Percentiles rank a stretch among this genome's conserved stretches.
Evolutionary conservation across 805 yeast genomes (phyloP).

Genomic region (Spathaspora gorwiae): DNA sequence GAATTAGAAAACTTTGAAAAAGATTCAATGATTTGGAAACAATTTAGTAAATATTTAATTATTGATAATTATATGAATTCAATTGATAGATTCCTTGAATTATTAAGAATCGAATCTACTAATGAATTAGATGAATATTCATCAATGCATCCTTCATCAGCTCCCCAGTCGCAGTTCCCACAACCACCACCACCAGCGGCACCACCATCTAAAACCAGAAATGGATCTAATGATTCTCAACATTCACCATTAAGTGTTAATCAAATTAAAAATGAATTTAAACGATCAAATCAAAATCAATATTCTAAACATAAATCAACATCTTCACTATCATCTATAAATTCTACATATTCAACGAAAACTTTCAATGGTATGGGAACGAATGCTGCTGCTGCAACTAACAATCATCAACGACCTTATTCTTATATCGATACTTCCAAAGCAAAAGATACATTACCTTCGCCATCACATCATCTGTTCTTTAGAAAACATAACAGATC

Average conservation of each 20-base stretch:
- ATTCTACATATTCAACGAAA: neutral
- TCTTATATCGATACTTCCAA: conserved; percentile 33
- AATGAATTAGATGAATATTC: neutral
- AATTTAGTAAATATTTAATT: conserved; percentile 27
- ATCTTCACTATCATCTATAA: conserved; percentile 19
- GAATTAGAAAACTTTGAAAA: conserved; percentile 63
- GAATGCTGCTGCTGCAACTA: neutral
- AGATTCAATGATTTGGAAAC: conserved; percentile 42
- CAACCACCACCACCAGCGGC: neutral
- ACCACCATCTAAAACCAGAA: neutral
- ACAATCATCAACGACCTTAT: conserved; percentile 27
- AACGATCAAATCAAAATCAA: neutral
- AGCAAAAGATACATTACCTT: conserved; percentile 15
- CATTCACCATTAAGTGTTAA: conserved; percentile 8
- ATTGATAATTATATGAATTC: conserved; percentile 47
- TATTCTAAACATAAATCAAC: conserved; percentile 27
- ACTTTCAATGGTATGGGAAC: conserved; percentile 6
- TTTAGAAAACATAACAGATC: conserved; percentile 63
- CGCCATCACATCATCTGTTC: conserved; percentile 34
- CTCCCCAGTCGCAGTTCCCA: neutral
- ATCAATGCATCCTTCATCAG: neutral
- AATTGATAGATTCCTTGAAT: conserved; percentile 42
- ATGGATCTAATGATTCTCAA: conserved; percentile 11
- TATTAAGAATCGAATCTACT: conserved; percentile 15
- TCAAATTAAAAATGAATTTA: neutral